Evolutionary conservation across 805 yeast species (phyloP), one percentile per base, ranked within the genome.

Genomic region (Myxozyma melibiosi): DNA sequence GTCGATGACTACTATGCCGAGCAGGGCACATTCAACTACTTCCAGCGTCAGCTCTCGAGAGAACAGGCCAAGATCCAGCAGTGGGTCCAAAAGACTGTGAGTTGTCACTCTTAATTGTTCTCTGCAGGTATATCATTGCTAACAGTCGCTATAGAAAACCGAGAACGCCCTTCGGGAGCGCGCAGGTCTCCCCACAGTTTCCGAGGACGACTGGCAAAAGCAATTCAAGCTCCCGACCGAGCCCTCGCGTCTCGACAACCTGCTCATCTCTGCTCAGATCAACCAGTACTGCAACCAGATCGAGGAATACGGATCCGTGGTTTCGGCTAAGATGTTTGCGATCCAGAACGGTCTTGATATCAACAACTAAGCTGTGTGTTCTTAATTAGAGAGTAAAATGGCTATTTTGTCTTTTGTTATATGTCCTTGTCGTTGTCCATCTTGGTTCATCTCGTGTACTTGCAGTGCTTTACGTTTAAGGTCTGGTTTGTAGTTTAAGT

Each of bases 21-120:
- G 70, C 88, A 86, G 70, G 84, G 85, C 65, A 87, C 84, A 73
- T 84, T 85, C 78, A 85, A 86, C 76, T 87, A 85, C 74, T 86
- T 82, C 76, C 94, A 87, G 74, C 83, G 95, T 76, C 85, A 82
- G 66, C 76, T 82, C 58, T 80, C 84, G 46, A 80, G 90, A 70
- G 95, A 88, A 70, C 76, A 79, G 70, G 73, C 83, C 58, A 86
- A 85, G 75, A 79, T 88, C 63, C 76, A 78, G 62, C 88, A 84
- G 69, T 88, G 92, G 91, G 84, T 85, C 69, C 83, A 80, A 67
- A 83, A 82, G 71, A 76, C 87, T 27, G 59, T 57, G 33, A 4
- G 51, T 25, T 4, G n/a, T 20, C 2, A 5, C 7, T 31, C 18
- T 18, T 28, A 4, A 6, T 14, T 4, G 22, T 33, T 3, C 11